Evolutionary conservation across 2,329 filamentous ascomycete genomes (phyloP), one percentile per base, ranked within the genome.

Genomic region (Macrophomina tecta): DNA sequence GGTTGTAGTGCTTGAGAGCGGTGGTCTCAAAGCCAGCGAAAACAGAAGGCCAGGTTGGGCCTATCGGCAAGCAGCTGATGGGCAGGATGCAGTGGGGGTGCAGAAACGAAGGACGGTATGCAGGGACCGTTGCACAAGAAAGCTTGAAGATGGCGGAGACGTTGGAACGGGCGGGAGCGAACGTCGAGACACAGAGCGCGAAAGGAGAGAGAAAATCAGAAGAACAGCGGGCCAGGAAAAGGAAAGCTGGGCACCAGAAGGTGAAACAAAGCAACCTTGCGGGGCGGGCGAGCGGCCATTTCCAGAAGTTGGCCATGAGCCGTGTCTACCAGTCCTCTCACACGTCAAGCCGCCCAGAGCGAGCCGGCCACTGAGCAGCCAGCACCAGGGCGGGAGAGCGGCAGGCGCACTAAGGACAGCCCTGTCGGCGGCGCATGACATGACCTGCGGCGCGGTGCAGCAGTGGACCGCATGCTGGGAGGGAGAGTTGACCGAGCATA

Each of bases 101-200:
- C 58, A 62, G 58, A 62, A 62, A 62, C 58, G 58, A 62, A 36
- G 9, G 58, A 49, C 58, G 42, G 40, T 30, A 61, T 61, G 56
- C 56, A 61, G 56, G 56, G 56, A 61, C 56, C 18, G 56, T 61
- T 23, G 28, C 56, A 61, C 56, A 36, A 40, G 4, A 46, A 61
- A 60, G 56, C 56, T 36, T 48, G 56, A 61, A 34, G 56, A 18
- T 7, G 28, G 28, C 23, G 55, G 23, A 4, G 53, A 56, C 30
- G 36, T 23, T 56, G 18, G 30, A 51, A 30, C 48, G 18, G 18
- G 18, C 14, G 23, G 36, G 53, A 42, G 53, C 53, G 38, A 58
- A n/a, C 2, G 55, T 45, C 18, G 56, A 61, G 28, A 34, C 49
- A 52, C 42, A 45, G 42, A 45, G 11, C 28, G 6, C 5, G 53